Evolutionary conservation across 768 basidiomycete species (phyloP), one percentile per base, ranked within the genome.

Genomic region (Lactarius akahatsu): DNA sequence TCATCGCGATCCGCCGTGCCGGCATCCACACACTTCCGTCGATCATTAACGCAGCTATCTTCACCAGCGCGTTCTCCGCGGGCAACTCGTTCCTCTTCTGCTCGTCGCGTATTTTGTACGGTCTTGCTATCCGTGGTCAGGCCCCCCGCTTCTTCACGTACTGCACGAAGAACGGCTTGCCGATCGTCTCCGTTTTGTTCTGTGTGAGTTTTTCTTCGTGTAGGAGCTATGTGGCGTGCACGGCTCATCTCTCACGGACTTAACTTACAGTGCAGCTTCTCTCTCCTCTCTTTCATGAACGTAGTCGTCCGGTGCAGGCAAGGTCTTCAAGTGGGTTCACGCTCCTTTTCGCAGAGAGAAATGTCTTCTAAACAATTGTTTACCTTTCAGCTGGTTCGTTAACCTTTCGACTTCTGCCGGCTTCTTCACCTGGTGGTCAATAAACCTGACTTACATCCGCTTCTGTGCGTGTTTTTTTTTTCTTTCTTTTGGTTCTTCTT

Each of bases 1-100:
- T 94, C 62, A 88, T 94, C 69, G 92, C 91, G 23, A 86, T 94
- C 70, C 82, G 77, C 55, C 81, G 83, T 47, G 88, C 90, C 0
- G 89, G 91, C 13, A 84, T 92, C 73, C 86, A 84, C 78, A 85
- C 62, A 11, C 78, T 90, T 38, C 85, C 86, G 7, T 84, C 85
- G 56, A 83, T 93, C 72, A 81, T 93, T 75, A 93, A 93, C 72
- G 90, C 85, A 13, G 80, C 79, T 62, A 79, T 92, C 71, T 83
- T 93, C 73, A 84, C 91, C 5, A 83, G 83, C 69, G 87, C 88
- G 3, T 87, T 90, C 79, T 90, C 88, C 32, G 86, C 89, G 18
- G 86, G 83, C 60, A 90, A 87, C 76, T 86, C 85, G 68, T 85
- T 78, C 80, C 70, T 88, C 62, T 90, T 86, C 78, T 82, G 75